A percentile compares a stretch with the other conserved stretches of the same genome.
Conservation (phyloP, 805 yeast species). For the Osmozyma mogii region DNA sequence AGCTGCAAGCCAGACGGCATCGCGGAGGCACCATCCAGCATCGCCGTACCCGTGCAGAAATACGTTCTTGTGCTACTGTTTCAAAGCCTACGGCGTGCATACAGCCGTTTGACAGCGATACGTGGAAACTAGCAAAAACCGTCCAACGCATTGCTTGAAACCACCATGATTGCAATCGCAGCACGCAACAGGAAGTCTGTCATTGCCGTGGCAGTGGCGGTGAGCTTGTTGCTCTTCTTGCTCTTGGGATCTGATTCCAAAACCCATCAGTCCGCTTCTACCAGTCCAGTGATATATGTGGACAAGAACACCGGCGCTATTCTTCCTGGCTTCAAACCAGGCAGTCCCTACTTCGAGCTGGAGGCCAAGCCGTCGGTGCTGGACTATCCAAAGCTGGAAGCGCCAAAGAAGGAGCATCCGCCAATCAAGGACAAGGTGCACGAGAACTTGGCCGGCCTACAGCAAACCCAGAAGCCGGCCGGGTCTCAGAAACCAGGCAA, state of each 20-base stretch:
- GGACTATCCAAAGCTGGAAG: not conserved
- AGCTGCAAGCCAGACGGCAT: too few species aligned
- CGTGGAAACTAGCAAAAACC: too few species aligned
- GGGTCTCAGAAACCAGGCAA: conserved; percentile 6
- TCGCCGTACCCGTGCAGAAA: too few species aligned
- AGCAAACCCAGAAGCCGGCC: conserved; percentile 5
- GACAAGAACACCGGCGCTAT: conserved; percentile 10
- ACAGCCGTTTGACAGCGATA: too few species aligned
- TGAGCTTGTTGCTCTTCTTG: not conserved
- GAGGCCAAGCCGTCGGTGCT: not conserved
- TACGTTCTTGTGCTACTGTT: too few species aligned
- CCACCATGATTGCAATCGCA: conserved; percentile 1
- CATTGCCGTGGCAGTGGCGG: not conserved
- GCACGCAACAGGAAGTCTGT: not conserved
- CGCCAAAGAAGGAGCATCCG: not conserved
- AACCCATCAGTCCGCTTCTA: too few species aligned
- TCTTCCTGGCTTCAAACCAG: conserved; percentile 1
- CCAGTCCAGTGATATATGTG: conserved; percentile 12
- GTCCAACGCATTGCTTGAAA: too few species aligned
- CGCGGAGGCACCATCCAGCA: too few species aligned
- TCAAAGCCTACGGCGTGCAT: too few species aligned
- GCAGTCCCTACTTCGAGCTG: too few species aligned
- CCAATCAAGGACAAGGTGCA: conserved; percentile 5
- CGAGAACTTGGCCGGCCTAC: conserved; percentile 5
- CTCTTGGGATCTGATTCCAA: not conserved